Base-by-base conservation (phyloP, 2,329 filamentous ascomycete genomes). In the Aspergillus awamori region DNA sequence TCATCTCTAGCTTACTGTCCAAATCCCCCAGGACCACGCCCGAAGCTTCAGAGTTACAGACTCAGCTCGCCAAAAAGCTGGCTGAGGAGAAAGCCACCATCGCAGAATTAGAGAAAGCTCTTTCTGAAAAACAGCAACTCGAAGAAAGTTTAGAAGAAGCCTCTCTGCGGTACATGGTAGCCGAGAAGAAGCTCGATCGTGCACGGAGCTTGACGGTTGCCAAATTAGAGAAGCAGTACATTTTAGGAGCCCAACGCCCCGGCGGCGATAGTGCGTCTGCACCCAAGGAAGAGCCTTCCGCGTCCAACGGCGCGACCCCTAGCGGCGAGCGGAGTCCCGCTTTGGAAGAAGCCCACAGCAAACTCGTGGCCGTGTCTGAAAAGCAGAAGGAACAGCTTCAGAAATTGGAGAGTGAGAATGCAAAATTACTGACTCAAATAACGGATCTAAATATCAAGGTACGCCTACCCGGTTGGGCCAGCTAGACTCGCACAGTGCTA, bases 331-430 rank as follows among this genome's bases (percentile, higher is more conserved):
- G 83, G 30, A 84, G 87, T 58, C 86, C 87, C 65, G 91, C 92
- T 63, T 80, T 93, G 53, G 88, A 96, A 67, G 82, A 88, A 36
- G 88, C 91, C 60, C 87, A 92, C 61, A 89, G 91, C 71, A 93
- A 95, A 75, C 88, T 92, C 3, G 80, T 87, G 6, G 93, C 92
- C 2, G 85, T 89, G 13, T 87, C 89, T 13, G 85, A 87, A 22
- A 96, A 94, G 76, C 91, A 95, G 67, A 96, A 96, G 76, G 89
- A 95, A 69, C 95, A 98, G 72, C 77, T 98, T 1, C 91, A 95
- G 57, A 84, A 89, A 59, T 82, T 95, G 24, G 86, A 96, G 66
- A 82, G 86, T 2, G 92, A 97, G 68, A 92, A 92, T 68, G 89
- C 89, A 70, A 82, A 81, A 20, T 73, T 93, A 45, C 86, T 90